Evolutionary conservation across 305 asterid species (phyloP).

Genomic region (Rubia peregrina): DNA sequence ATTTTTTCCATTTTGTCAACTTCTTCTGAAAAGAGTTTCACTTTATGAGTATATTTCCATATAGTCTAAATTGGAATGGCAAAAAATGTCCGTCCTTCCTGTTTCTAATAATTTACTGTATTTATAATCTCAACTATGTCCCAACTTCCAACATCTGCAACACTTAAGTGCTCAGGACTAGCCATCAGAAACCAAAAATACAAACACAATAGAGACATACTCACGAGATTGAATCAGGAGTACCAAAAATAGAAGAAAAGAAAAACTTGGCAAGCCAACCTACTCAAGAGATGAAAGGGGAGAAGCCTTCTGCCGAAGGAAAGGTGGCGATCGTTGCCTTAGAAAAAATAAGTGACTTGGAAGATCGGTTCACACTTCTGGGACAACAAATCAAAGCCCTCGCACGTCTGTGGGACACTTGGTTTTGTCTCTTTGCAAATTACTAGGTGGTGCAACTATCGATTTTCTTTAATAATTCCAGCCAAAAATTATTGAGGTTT

Average conservation of each 20-base stretch:
- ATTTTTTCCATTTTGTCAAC: constrained; percentile 45
- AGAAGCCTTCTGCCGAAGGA: not conserved
- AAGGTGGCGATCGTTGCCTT: not conserved
- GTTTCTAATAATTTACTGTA: not conserved
- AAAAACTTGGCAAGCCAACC: not conserved
- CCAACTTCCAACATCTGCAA: not conserved
- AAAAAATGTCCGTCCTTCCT: not conserved
- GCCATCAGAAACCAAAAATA: not conserved
- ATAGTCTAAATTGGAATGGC: not conserved
- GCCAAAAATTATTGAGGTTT: not conserved
- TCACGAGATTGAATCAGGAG: not conserved
- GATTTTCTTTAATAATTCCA: not conserved
- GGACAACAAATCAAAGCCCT: not conserved
- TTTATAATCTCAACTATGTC: not conserved
- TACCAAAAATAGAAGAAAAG: too few relatives aligned
- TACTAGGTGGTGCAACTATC: not conserved
- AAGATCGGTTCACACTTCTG: not conserved
- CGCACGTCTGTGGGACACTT: not conserved
- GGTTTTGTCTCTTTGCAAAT: not conserved
- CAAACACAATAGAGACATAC: not conserved
- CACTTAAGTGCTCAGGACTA: not conserved
- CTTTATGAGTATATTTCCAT: not conserved
- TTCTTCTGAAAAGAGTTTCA: not conserved
- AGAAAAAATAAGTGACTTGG: not conserved
- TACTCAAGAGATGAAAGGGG: not conserved